Conservation (phyloP, 1,139 yeast species). For the Geotrichum fermentans region DNA sequence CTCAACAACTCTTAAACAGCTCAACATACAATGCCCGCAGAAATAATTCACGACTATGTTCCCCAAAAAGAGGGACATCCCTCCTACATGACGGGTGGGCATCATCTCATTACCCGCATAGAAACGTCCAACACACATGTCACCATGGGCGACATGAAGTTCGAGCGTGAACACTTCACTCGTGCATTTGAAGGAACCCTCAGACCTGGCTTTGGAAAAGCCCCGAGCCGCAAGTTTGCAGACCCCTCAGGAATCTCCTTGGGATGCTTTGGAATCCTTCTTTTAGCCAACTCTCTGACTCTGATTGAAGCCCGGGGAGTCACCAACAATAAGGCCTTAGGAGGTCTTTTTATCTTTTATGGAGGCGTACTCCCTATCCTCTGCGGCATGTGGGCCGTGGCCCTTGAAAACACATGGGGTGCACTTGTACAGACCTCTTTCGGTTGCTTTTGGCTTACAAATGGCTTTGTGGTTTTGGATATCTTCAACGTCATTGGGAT, state of each 20-base stretch:
- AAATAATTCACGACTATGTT: too few species aligned
- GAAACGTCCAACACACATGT: slow-evolving; percentile 43
- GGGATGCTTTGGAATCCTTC: slow-evolving; percentile 76
- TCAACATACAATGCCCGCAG: too few species aligned
- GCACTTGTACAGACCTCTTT: slow-evolving; percentile 72
- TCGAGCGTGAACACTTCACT: slow-evolving; percentile 54
- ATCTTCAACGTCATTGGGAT: slow-evolving; percentile 68
- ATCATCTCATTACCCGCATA: slow-evolving; percentile 28
- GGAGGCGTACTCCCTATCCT: slow-evolving; percentile 69
- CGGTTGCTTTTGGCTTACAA: slow-evolving; percentile 87
- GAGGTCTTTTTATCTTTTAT: slow-evolving; percentile 71
- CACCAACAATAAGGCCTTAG: slow-evolving; percentile 46
- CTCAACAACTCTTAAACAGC: too few species aligned
- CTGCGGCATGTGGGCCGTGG: slow-evolving; percentile 72
- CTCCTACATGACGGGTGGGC: too few species aligned
- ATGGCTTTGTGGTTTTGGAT: slow-evolving; percentile 64
- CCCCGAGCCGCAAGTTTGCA: slow-evolving; percentile 68
- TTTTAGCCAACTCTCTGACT: slow-evolving; percentile 69
- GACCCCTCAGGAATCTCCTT: slow-evolving; percentile 89
- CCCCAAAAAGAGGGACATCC: too few species aligned
- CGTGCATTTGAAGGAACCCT: slow-evolving; percentile 69
- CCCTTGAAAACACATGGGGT: slow-evolving; percentile 72
- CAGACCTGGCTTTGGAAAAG: slow-evolving; percentile 59
- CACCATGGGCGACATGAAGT: slow-evolving; percentile 67
- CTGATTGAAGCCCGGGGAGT: slow-evolving; percentile 60